A percentile compares a stretch with the other conserved stretches of the same genome.
These are phyloP conservation scores for Obba rivulosa DNA, from an alignment of 768 basidiomycete genomes.

Conservation along the genomic window DNA sequence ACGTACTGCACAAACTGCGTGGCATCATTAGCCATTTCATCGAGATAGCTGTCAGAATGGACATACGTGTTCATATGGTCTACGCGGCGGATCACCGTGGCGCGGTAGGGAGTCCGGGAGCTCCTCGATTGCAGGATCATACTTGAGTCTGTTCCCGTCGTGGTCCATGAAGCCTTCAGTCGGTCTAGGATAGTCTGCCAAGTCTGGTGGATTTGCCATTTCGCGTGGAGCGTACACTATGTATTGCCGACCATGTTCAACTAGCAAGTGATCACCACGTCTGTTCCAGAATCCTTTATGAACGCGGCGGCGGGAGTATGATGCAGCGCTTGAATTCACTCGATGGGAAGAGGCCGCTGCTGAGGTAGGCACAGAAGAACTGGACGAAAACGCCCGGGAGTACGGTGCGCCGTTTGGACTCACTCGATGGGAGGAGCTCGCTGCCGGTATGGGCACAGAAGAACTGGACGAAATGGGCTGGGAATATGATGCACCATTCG, in stretches of 20 bases:
- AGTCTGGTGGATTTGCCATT: conserved; percentile 53
- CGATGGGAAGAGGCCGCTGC: conserved; percentile 20
- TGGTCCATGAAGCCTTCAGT: conserved; percentile 55
- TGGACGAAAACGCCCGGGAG: conserved; percentile 1
- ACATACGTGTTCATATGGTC: conserved; percentile 54
- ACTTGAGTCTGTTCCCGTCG: conserved; percentile 36
- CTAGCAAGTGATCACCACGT: conserved; percentile 61
- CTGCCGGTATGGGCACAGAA: neutral
- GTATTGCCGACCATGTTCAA: conserved; percentile 27
- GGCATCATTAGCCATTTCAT: neutral
- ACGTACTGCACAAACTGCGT: conserved; percentile 13
- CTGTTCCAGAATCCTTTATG: conserved; percentile 69
- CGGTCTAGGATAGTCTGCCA: conserved; percentile 53
- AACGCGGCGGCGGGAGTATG: conserved; percentile 22
- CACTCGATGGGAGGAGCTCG: conserved; percentile 14
- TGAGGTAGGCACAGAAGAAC: conserved; percentile 14
- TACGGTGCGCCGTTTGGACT: conserved; percentile 18
- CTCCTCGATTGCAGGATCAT: conserved; percentile 44
- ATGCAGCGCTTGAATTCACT: conserved; percentile 21
- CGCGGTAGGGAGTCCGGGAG: conserved; percentile 57
- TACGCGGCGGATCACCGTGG: conserved; percentile 44
- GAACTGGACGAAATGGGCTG: conserved; percentile 5
- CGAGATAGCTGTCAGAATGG: neutral
- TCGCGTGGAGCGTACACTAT: conserved; percentile 63
- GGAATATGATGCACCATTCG: conserved; percentile 21